Conservation (phyloP, 176 grass and related monocot genomes). For the Poa pratensis region DNA sequence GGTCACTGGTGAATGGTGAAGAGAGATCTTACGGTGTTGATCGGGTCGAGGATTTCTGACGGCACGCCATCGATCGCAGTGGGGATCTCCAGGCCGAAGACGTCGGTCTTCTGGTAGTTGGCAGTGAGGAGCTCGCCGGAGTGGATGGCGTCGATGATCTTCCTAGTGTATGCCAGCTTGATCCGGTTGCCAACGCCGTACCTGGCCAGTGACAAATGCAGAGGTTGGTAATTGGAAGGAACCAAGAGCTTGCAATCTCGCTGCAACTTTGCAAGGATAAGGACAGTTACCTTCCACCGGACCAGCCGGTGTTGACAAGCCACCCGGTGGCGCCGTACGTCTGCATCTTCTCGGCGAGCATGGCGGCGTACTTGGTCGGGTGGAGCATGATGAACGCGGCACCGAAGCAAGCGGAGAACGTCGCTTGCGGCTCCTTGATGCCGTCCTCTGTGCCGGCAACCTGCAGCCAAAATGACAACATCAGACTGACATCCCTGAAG, state of each 20-base stretch:
- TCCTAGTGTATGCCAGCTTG: conserved; percentile 82
- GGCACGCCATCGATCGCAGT: conserved; percentile 75
- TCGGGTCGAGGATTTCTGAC: conserved; percentile 90
- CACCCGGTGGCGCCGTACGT: conserved; percentile 90
- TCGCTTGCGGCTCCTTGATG: conserved; percentile 95
- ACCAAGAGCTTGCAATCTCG: not conserved
- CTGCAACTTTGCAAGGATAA: not conserved
- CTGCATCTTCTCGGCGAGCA: conserved; percentile 99
- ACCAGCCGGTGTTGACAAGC: conserved; percentile 99
- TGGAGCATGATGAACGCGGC: conserved; percentile 99
- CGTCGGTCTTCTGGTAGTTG: conserved; percentile 82
- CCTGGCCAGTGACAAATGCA: conserved; percentile 37
- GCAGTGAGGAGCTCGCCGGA: conserved; percentile 82
- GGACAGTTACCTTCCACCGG: conserved; percentile 78
- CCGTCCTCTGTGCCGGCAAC: conserved; percentile 96
- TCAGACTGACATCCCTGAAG: not conserved
- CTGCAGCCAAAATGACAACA: conserved; percentile 10
- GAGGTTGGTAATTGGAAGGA: not conserved
- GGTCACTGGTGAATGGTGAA: not conserved
- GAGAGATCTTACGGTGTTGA: conserved; percentile 79
- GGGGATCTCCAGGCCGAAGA: conserved; percentile 96
- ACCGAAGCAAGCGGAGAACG: conserved; percentile 97
- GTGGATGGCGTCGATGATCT: conserved; percentile 99
- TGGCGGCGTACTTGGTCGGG: conserved; percentile 93
- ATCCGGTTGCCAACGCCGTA: conserved; percentile 98